phyloP scores from a whole-genome alignment of 768 basidiomycete genomes.

The Paxillus ammoniavirescens region DNA sequence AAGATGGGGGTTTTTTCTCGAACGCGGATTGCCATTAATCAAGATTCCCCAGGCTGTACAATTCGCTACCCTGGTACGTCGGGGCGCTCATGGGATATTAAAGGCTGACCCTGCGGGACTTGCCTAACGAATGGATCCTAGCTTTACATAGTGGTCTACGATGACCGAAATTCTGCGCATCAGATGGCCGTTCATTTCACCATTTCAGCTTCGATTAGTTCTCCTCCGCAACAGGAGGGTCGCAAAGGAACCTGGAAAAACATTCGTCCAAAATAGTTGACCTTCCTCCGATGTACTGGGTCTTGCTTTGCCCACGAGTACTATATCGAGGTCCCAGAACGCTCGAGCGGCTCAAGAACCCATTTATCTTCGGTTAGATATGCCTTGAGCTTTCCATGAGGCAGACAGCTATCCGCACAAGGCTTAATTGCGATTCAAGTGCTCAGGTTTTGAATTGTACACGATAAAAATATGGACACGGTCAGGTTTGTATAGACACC shows the following conservation, averaged over 20 bases:
- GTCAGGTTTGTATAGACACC: constrained; percentile 14
- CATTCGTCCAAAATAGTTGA: constrained; percentile 3
- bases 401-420: constrained; percentile 18
- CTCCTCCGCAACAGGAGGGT: constrained; percentile 1
- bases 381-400: constrained; percentile 31
- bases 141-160: constrained; percentile 5
- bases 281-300: constrained; percentile 2
- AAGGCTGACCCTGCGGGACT: constrained; percentile 1
- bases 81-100: background rate
- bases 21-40: background rate
- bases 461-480: constrained; percentile 6
- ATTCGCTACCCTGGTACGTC: background rate
- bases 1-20: background rate
- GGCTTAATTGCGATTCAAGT: constrained; percentile 20
- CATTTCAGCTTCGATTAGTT: background rate
- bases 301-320: constrained; percentile 3
- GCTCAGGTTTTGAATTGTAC: constrained; percentile 3
- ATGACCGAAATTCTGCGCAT: constrained; percentile 3
- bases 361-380: constrained; percentile 28
- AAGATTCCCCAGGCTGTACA: background rate
- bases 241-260: constrained; percentile 3
- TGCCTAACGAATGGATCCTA: constrained; percentile 1
- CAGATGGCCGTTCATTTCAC: constrained; percentile 6
- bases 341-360: background rate
- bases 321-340: background rate